Conservation (phyloP, 495 filamentous ascomycete species). For the Aspergillus leporis region DNA sequence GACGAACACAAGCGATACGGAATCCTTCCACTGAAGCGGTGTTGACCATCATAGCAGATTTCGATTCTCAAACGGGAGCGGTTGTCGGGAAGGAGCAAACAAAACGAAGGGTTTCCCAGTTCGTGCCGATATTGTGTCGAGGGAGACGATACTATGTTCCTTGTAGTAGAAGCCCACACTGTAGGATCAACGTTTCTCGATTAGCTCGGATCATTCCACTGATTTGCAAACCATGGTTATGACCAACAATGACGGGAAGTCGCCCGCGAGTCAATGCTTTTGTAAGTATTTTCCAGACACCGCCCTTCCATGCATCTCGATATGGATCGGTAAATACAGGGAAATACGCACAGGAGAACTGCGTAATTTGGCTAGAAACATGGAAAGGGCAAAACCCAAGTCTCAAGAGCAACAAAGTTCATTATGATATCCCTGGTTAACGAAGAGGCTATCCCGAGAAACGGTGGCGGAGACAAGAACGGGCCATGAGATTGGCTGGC, state of each 20-base stretch:
- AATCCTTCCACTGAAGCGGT: neutral
- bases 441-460: neutral
- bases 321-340: neutral
- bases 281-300: neutral
- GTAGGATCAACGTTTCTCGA: no score
- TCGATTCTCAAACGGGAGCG: no score
- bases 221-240: neutral
- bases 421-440: neutral
- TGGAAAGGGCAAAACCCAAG: neutral
- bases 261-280: neutral
- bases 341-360: neutral
- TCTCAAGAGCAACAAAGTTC: neutral
- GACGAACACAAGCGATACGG: neutral
- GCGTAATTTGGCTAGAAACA: neutral
- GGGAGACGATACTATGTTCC: neutral
- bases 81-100: no score
- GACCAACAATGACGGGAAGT: neutral
- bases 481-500: constrained; percentile 19
- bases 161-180: neutral
- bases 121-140: neutral
- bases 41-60: neutral
- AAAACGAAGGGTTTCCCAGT: neutral
- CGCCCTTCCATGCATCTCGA: neutral
- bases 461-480: constrained; percentile 14
- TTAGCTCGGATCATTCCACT: neutral